Evolutionary conservation across 2,329 filamentous ascomycete genomes (phyloP).

Genomic region (Fusarium mexicanum): DNA sequence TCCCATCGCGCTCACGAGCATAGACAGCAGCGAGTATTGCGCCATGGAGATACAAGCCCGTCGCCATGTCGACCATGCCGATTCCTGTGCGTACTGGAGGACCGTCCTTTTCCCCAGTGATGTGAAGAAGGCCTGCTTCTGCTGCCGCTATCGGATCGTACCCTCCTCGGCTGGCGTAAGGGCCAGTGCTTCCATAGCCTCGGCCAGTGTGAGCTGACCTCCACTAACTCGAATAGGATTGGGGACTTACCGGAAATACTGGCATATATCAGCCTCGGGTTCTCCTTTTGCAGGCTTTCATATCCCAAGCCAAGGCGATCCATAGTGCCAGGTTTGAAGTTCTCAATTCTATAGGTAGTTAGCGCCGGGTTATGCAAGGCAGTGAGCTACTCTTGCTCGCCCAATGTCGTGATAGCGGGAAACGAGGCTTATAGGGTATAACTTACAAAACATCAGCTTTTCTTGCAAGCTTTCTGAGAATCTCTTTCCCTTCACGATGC

Average conservation of each 20-base stretch:
- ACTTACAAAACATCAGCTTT: background rate
- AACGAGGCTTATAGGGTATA: too few species aligned
- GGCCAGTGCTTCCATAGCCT: background rate
- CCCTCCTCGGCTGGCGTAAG: background rate
- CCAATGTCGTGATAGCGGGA: too few species aligned
- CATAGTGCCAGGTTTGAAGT: background rate
- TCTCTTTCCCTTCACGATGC: background rate
- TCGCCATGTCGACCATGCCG: background rate
- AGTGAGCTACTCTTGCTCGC: too few species aligned
- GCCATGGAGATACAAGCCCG: background rate
- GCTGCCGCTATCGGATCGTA: background rate
- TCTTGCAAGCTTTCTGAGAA: background rate
- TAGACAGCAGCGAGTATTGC: background rate
- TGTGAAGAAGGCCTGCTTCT: background rate
- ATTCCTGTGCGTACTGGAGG: background rate
- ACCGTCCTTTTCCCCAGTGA: background rate
- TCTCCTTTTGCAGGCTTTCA: background rate
- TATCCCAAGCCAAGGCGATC: background rate
- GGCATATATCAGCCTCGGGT: background rate
- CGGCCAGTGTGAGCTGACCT: too few species aligned
- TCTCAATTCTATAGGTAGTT: background rate
- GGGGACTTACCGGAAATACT: background rate
- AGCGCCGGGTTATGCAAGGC: too few species aligned
- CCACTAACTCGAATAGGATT: too few species aligned
- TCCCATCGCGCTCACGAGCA: background rate